Conservation (phyloP, 495 filamentous ascomycete species). For the Neurospora sp. region DNA sequence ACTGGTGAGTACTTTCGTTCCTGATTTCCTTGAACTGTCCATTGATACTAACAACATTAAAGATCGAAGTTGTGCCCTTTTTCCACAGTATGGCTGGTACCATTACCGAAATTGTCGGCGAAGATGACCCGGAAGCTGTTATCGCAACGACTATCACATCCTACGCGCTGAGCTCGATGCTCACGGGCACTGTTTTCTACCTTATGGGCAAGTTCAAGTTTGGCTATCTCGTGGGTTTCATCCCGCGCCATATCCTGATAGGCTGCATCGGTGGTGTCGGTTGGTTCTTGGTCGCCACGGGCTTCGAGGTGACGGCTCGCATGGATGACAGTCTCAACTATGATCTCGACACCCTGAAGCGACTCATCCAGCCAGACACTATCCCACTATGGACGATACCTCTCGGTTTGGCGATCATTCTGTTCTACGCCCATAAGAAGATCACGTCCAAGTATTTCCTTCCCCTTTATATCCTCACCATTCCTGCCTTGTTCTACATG, state of each 20-base stretch:
- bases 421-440: slow-evolving; percentile 63
- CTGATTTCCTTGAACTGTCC: neutral
- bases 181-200: slow-evolving; percentile 88
- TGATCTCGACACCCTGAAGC: slow-evolving; percentile 59
- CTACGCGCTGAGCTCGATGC: slow-evolving; percentile 80
- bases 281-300: slow-evolving; percentile 88
- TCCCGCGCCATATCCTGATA: slow-evolving; percentile 90
- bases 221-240: slow-evolving; percentile 89
- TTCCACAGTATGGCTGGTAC: slow-evolving; percentile 95
- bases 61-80: slow-evolving; percentile 95
- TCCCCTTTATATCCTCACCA: slow-evolving; percentile 73
- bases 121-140: slow-evolving; percentile 71
- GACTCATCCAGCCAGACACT: slow-evolving; percentile 60
- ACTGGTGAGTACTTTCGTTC: slow-evolving; percentile 46
- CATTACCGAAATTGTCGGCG: slow-evolving; percentile 67
- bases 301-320: slow-evolving; percentile 86
- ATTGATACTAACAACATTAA: slow-evolving; percentile 4
- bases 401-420: slow-evolving; percentile 61
- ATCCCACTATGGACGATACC: slow-evolving; percentile 77
- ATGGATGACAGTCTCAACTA: slow-evolving; percentile 78
- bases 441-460: slow-evolving; percentile 72
- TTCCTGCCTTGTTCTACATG: slow-evolving; percentile 74
- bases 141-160: slow-evolving; percentile 86
- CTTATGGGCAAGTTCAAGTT: slow-evolving; percentile 75
- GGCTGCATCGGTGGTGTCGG: slow-evolving; percentile 97